phyloP scores from a whole-genome alignment of 352 stramenopile species.

The Plasmopara muralis region DNA sequence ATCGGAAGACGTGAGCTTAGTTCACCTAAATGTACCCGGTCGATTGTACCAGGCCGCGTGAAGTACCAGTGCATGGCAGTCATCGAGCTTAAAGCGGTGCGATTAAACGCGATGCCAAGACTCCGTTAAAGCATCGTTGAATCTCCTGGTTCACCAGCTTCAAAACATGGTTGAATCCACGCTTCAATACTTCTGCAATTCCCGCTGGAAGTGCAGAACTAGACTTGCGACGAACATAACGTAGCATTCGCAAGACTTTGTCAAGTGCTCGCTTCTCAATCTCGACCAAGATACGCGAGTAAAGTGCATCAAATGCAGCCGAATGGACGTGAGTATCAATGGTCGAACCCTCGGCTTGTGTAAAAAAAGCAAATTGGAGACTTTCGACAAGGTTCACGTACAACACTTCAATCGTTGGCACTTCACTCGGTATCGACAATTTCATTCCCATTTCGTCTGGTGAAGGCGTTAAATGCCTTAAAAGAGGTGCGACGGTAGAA shows the following conservation, averaged over 20 bases:
- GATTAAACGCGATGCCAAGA: conserved; percentile 32
- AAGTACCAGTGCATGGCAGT: background rate
- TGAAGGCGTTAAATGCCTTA: conserved; percentile 4
- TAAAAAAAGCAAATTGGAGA: conserved; percentile 6
- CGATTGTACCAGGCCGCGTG: too few relatives aligned
- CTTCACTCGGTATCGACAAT: background rate
- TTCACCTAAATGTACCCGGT: too few relatives aligned
- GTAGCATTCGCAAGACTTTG: conserved; percentile 55
- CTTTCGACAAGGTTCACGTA: conserved; percentile 28
- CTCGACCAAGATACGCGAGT: conserved; percentile 63
- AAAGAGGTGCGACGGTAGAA: conserved; percentile 14
- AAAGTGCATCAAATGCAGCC: conserved; percentile 62
- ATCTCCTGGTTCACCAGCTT: conserved; percentile 56
- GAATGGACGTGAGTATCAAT: conserved; percentile 4
- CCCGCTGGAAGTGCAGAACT: background rate
- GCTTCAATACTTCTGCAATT: conserved; percentile 11
- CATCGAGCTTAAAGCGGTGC: conserved; percentile 24
- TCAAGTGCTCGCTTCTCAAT: conserved; percentile 56
- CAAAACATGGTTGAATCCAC: conserved; percentile 59
- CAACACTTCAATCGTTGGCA: conserved; percentile 53
- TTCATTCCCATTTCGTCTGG: conserved; percentile 10
- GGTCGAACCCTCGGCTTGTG: background rate
- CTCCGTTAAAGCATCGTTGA: conserved; percentile 35
- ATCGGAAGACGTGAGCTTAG: background rate
- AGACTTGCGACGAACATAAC: conserved; percentile 57